phyloP scores from a whole-genome alignment of 129 eudicot genomes.

The Artemisia annua region DNA sequence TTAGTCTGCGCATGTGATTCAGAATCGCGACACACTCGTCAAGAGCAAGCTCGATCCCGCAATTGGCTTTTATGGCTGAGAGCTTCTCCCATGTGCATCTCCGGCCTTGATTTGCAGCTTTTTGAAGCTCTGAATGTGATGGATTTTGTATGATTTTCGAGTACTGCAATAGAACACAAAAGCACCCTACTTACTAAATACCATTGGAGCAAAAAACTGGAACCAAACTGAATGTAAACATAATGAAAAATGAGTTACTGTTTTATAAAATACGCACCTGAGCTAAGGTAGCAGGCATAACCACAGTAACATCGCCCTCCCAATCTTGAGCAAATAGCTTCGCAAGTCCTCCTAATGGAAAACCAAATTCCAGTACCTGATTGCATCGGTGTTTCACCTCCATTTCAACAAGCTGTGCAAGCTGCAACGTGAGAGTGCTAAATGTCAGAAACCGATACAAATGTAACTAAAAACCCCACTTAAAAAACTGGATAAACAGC shows the following conservation, averaged over 20 bases:
- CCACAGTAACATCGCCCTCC: constrained; percentile 97
- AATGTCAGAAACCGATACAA: neutral
- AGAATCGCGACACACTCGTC: constrained; percentile 84
- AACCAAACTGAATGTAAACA: neutral
- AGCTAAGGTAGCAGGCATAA: constrained; percentile 94
- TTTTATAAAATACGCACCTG: constrained; percentile 45
- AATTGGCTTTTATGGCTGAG: constrained; percentile 91
- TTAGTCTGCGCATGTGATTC: constrained; percentile 90
- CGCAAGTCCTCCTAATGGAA: constrained; percentile 89
- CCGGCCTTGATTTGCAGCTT: constrained; percentile 90
- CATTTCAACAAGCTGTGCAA: constrained; percentile 90
- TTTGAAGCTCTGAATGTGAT: constrained; percentile 76
- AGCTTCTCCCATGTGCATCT: constrained; percentile 99
- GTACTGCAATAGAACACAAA: constrained; percentile 40
- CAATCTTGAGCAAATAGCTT: constrained; percentile 97
- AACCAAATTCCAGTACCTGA: constrained; percentile 89
- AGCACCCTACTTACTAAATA: neutral
- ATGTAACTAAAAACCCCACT: neutral
- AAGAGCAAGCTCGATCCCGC: constrained; percentile 86
- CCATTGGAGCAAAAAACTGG: neutral
- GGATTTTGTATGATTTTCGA: constrained; percentile 91
- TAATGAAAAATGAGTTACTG: neutral
- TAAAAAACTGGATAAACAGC: too few species aligned
- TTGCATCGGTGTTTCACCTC: constrained; percentile 95
- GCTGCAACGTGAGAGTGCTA: constrained; percentile 44